Percentiles rank a stretch among this genome's conserved stretches.
Evolutionary conservation across 2,329 filamentous ascomycete species (phyloP).

Genomic region (Aspergillus costaricaensis): DNA sequence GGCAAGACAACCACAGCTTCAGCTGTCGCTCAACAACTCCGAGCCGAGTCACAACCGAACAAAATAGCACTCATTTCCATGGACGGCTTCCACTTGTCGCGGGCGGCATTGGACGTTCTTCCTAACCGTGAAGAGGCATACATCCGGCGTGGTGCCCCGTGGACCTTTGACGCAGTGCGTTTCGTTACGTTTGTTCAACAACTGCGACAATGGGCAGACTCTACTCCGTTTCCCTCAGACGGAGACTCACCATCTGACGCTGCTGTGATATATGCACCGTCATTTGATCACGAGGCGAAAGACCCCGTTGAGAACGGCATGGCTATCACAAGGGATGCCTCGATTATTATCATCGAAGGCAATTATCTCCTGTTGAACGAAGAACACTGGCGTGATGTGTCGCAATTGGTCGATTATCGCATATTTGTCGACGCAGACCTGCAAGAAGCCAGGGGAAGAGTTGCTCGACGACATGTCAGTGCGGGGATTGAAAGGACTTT

Average conservation of each 20-base stretch:
- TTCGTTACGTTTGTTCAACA: constrained; percentile 32
- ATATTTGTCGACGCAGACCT: constrained; percentile 47
- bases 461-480: constrained; percentile 43
- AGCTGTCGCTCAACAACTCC: constrained; percentile 31
- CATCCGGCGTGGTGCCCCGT: constrained; percentile 39
- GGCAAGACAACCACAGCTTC: constrained; percentile 39
- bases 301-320: constrained; percentile 36
- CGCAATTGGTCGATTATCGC: constrained; percentile 44
- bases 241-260: constrained; percentile 9
- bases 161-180: constrained; percentile 38
- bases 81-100: constrained; percentile 43
- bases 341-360: constrained; percentile 28
- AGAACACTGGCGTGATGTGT: constrained; percentile 13
- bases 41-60: constrained; percentile 8
- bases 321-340: constrained; percentile 24
- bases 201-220: constrained; percentile 28
- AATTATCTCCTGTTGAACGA: constrained; percentile 30
- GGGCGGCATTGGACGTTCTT: constrained; percentile 31
- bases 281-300: constrained; percentile 40
- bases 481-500: constrained; percentile 45
- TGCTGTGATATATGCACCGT: constrained; percentile 30
- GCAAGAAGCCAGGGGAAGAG: constrained; percentile 37
- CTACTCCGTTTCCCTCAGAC: background rate
- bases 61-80: constrained; percentile 33
- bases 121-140: constrained; percentile 38